Conservation (phyloP, 768 basidiomycete genomes). For the Terana coerulea region DNA sequence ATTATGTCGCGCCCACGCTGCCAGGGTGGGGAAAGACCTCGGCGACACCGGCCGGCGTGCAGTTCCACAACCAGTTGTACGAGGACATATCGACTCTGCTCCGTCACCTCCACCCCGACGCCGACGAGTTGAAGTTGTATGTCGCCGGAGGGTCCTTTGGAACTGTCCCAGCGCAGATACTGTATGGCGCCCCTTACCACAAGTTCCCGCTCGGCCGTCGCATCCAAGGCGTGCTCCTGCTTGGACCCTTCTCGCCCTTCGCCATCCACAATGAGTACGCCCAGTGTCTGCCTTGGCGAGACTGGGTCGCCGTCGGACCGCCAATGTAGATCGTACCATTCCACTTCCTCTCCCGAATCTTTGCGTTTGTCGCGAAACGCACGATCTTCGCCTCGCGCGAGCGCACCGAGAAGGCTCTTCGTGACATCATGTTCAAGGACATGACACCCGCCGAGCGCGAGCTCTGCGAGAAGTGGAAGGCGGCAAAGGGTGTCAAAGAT, state of each 20-base stretch:
- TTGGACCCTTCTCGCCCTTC: conserved; percentile 45
- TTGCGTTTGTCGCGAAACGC: conserved; percentile 27
- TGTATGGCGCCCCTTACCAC: conserved; percentile 49
- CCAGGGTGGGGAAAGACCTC: conserved; percentile 59
- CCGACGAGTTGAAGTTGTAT: conserved; percentile 40
- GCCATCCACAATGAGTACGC: conserved; percentile 43
- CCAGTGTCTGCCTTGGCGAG: conserved; percentile 40
- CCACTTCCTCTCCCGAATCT: conserved; percentile 31
- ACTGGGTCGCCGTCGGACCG: conserved; percentile 46
- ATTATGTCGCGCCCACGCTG: conserved; percentile 48
- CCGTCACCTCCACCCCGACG: conserved; percentile 45
- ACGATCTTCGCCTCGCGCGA: conserved; percentile 37
- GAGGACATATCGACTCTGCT: conserved; percentile 45
- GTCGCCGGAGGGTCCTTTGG: conserved; percentile 53
- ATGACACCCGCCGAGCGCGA: conserved; percentile 36
- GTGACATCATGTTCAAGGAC: conserved; percentile 33
- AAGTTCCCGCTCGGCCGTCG: conserved; percentile 46
- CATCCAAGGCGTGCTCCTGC: conserved; percentile 45
- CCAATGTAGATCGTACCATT: conserved; percentile 39
- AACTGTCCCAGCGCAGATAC: conserved; percentile 49
- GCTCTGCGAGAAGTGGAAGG: conserved; percentile 37
- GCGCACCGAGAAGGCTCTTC: conserved; percentile 40
- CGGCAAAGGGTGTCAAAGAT: conserved; percentile 35
- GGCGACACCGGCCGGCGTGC: conserved; percentile 28
- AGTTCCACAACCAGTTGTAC: conserved; percentile 40